Conservation (phyloP, 1,139 yeast genomes). For the Geotrichum australiense region DNA sequence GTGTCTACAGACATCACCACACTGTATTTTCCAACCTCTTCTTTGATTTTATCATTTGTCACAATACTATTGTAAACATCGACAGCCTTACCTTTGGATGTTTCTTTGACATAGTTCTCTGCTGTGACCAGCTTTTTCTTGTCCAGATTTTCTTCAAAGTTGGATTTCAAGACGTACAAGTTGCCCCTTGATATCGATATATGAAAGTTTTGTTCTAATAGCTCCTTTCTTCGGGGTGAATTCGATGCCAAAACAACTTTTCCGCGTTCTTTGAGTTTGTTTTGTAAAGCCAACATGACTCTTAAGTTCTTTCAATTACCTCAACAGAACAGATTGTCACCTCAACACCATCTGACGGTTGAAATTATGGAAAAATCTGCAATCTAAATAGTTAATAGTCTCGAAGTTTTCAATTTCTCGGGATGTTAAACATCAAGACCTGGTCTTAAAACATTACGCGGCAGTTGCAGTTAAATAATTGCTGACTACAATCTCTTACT, state of each 20-base stretch:
- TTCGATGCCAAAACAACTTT: constrained; percentile 67
- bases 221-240: constrained; percentile 73
- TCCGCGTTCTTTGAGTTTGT: constrained; percentile 8
- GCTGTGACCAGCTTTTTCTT: constrained; percentile 44
- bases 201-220: constrained; percentile 36
- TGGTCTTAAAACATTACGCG: too few relatives aligned
- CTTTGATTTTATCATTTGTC: constrained; percentile 29
- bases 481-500: too few relatives aligned
- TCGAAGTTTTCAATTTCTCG: too few relatives aligned
- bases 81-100: constrained; percentile 59
- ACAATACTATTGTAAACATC: constrained; percentile 46
- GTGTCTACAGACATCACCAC: constrained; percentile 79
- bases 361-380: too few relatives aligned
- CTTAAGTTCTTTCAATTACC: too few relatives aligned
- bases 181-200: background rate
- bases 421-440: too few relatives aligned
- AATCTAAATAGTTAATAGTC: too few relatives aligned
- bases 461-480: too few relatives aligned
- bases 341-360: too few relatives aligned
- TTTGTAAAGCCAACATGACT: background rate
- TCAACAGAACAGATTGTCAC: too few relatives aligned
- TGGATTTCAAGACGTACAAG: background rate
- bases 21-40: constrained; percentile 25
- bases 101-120: constrained; percentile 58
- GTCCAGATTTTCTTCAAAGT: constrained; percentile 65